A percentile compares a stretch with the other conserved stretches of the same genome.
phyloP scores from a whole-genome alignment of 306 rosid species.

The Begonia loranthoides region DNA sequence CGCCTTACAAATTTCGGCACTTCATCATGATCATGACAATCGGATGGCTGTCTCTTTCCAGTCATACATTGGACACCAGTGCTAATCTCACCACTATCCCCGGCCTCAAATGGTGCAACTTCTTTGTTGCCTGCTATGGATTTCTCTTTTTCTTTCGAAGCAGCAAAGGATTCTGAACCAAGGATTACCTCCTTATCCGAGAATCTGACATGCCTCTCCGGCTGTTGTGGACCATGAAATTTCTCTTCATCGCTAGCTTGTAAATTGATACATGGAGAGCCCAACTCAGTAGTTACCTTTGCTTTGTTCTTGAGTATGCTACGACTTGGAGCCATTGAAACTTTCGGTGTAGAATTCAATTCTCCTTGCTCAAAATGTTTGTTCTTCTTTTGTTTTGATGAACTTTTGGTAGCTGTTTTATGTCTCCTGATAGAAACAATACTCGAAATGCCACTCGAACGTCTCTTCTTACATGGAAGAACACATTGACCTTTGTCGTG shows the following conservation, averaged over 20 bases:
- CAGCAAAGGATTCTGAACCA: conserved; percentile 31
- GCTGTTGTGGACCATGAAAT: conserved; percentile 18
- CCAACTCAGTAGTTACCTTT: conserved; percentile 26
- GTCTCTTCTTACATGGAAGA: conserved; percentile 2
- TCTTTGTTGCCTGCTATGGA: conserved; percentile 38
- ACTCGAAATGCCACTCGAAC: conserved; percentile 1
- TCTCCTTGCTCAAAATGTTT: conserved; percentile 12
- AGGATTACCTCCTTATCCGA: conserved; percentile 36
- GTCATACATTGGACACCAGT: conserved; percentile 24
- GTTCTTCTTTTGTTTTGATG: conserved; percentile 30
- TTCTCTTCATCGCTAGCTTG: conserved; percentile 23
- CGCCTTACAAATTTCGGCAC: conserved; percentile 24
- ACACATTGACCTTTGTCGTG: no score
- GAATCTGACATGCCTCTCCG: conserved; percentile 39
- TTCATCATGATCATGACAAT: conserved; percentile 21
- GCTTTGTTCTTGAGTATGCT: conserved; percentile 44
- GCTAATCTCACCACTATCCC: conserved; percentile 14
- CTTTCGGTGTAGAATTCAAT: conserved; percentile 19
- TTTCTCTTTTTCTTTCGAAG: conserved; percentile 31
- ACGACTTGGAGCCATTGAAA: conserved; percentile 23
- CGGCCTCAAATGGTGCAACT: conserved; percentile 26
- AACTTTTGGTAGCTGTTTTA: conserved; percentile 26
- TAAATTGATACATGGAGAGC: conserved; percentile 21
- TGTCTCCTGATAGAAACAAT: conserved; percentile 26
- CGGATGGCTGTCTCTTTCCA: conserved; percentile 38